Evolutionary conservation across 192 early-diverging fungal species (phyloP), one percentile per base, ranked within the genome.

Genomic region (Entomortierella lignicola): DNA sequence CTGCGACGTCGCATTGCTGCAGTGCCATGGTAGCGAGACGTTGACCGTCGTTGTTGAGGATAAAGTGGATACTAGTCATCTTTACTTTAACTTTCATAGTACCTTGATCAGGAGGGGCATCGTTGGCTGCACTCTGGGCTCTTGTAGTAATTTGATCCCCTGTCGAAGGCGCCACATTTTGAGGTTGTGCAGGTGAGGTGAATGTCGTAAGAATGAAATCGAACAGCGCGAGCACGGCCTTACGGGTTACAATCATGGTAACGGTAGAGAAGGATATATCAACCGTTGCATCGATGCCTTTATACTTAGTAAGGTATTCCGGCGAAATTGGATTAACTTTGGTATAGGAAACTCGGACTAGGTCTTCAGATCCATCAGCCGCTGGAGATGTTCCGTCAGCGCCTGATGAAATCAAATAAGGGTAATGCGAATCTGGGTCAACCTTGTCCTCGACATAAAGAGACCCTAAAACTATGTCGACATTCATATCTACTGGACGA

Each of bases 191-290:
- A 37, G 75, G 59, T 30, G 62, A 41, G 18, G 82, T 83, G 79
- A 95, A 95, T 8, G 93, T 93, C 50, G 89, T 88, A 17, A 95
- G 69, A 7, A 97, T 82, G 67, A 94, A 97, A 62, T 96, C 92
- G 77, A 97, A 95, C 12, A 95, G 81, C 10, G 87, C 90, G 67
- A 97, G 79, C 15, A 99, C 92, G 57, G 91, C 92, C 71, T 92
- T 93, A 31, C 91, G 90, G 12, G 94, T 93, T 2, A 98, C 84
- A 58, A 96, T 91, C 65, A 98, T 83, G 29, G 92, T 92, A 21
- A 97, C 68, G 37, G 84, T 93, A 42, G 89, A 96, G 61, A 89
- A 86, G 20, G 89, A 91, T 1, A 98, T 87, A 37, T 96, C 92
- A 8, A 94, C 88, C 0, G 88, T 91, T 60, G 96, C 94, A 53